phyloP scores from a whole-genome alignment of 2,329 filamentous ascomycete genomes.

The Knufia fluminis region DNA sequence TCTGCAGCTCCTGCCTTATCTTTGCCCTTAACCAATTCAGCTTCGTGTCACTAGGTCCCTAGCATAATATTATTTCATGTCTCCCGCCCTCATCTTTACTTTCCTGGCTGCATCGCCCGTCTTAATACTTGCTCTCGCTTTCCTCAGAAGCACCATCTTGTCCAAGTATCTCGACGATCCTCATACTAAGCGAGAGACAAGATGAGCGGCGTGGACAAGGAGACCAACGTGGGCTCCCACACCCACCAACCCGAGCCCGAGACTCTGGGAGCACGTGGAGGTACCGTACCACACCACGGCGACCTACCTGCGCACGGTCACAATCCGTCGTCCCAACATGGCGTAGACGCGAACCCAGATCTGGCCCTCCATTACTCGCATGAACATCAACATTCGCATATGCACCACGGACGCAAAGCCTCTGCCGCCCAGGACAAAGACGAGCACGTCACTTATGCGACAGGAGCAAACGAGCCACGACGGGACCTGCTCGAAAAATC shows the following conservation, averaged over 20 bases:
- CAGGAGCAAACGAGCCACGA: constrained; percentile 34
- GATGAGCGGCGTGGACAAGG: constrained; percentile 4
- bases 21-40: background rate
- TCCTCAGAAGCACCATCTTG: constrained; percentile 20
- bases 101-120: constrained; percentile 17
- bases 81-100: constrained; percentile 11
- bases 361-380: constrained; percentile 30
- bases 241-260: background rate
- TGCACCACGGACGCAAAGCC: constrained; percentile 30
- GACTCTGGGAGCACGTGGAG: background rate
- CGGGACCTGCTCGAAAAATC: constrained; percentile 28
- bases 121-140: constrained; percentile 17
- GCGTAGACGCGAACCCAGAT: constrained; percentile 25
- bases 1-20: constrained; percentile 2
- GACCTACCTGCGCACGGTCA: constrained; percentile 22
- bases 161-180: constrained; percentile 21
- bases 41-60: background rate
- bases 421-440: constrained; percentile 28
- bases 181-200: constrained; percentile 11
- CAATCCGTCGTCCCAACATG: constrained; percentile 18
- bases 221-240: background rate
- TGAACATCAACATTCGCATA: constrained; percentile 33
- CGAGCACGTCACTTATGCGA: constrained; percentile 43
- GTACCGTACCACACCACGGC: constrained; percentile 9
- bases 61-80: background rate